These are phyloP conservation scores for Carallia pectinifolia DNA, from an alignment of 345 rosid genomes.

Conservation along the genomic window DNA sequence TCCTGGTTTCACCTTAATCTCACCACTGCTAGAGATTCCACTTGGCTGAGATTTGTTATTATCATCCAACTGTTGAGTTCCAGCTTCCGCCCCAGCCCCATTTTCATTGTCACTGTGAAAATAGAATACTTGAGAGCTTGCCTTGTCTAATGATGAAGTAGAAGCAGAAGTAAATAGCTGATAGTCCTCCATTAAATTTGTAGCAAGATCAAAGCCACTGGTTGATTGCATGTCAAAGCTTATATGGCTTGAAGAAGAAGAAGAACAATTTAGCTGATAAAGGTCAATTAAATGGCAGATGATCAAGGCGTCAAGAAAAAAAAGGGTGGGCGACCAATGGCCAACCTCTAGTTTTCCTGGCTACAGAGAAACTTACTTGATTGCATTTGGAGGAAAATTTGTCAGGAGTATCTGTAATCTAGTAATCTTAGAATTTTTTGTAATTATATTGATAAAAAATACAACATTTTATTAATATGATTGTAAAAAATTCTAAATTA, in stretches of 20 bases:
- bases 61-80: constrained; percentile 1
- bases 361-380: neutral
- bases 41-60: neutral
- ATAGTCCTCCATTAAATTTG: constrained; percentile 20
- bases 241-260: too few relatives aligned
- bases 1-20: constrained; percentile 4
- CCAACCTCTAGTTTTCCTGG: constrained; percentile 14
- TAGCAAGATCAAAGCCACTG: neutral
- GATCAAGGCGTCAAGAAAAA: neutral
- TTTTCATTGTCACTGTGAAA: constrained; percentile 5
- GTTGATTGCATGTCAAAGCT: too few relatives aligned
- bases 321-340: constrained; percentile 39
- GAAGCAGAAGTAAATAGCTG: constrained; percentile 25
- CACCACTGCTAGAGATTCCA: constrained; percentile 14
- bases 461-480: too few relatives aligned
- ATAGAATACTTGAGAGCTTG: neutral
- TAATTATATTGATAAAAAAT: too few relatives aligned
- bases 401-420: too few relatives aligned
- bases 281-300: too few relatives aligned
- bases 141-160: constrained; percentile 12
- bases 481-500: too few relatives aligned
- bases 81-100: constrained; percentile 2
- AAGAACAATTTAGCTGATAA: too few relatives aligned
- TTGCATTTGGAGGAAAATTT: too few relatives aligned
- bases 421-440: too few relatives aligned